Base-by-base conservation (phyloP, 2,329 filamentous ascomycete genomes). In the Xylariaceae sp. region DNA sequence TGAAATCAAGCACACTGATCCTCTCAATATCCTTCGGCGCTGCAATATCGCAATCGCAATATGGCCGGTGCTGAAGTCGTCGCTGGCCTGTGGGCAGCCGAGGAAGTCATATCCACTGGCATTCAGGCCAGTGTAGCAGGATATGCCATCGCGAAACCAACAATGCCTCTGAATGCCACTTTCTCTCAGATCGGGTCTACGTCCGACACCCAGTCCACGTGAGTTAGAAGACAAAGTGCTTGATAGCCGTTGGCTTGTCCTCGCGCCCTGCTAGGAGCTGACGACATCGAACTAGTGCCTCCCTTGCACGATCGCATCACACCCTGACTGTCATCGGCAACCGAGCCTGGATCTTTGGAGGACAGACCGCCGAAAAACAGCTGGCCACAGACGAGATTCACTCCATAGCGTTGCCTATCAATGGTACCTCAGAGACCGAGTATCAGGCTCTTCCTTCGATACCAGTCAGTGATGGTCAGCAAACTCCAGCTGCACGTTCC, bases 291-390 rank as follows among this genome's bases (percentile, higher is more conserved):
- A 42, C 42, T 42, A 69, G 65, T 18, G 58, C 63, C 19, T 66
- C 65, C 5, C 68, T 83, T 11, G 68, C 71, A 6, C 71, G 78
- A 47, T 71, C 72, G 9, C 64, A 73, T 40, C 78, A 82, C 62
- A 76, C 75, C 2, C 58, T 81, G 42, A 78, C 75, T 4, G 65
- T 79, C 41, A 68, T 82, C 54, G 74, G 74, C 51, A 71, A 75
- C 45, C 74, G 75, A 54, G 77, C 77, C 30, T 80, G 80, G 59
- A 74, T 82, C 46, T 81, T 81, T 53, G 78, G 78, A 6, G 78
- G 78, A 45, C 69, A 73, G 57, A 64, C 57, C 1, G 59, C 63
- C 39, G 59, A 58, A 38, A 58, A 69, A 52, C 52, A 67, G 49
- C 66, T 79, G 22, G 76, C 75, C 31, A 69, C 71, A 47, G 76